Conservation (phyloP, 2,329 filamentous ascomycete species). For the Penicillium occitanis region DNA sequence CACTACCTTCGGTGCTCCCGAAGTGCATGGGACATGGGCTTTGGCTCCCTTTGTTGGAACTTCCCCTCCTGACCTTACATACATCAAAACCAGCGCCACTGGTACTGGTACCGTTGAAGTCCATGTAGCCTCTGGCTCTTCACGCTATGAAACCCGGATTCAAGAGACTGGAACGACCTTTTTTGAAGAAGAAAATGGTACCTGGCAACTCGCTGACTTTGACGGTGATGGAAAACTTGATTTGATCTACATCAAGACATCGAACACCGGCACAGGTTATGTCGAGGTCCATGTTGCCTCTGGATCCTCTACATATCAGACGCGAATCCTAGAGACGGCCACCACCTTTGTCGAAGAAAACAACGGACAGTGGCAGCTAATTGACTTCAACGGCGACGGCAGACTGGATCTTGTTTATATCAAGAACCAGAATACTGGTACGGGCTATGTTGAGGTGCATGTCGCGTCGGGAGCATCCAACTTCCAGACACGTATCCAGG, state of each 20-base stretch:
- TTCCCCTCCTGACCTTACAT: constrained; percentile 17
- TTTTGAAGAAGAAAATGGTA: constrained; percentile 19
- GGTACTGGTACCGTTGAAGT: constrained; percentile 25
- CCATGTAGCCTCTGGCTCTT: constrained; percentile 22
- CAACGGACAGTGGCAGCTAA: constrained; percentile 23
- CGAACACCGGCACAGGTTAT: constrained; percentile 22
- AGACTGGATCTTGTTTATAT: constrained; percentile 24
- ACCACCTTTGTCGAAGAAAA: constrained; percentile 51
- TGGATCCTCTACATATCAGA: constrained; percentile 33
- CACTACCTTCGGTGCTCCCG: not conserved
- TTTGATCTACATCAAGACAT: constrained; percentile 24
- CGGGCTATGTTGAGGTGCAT: constrained; percentile 23
- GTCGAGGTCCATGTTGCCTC: constrained; percentile 24
- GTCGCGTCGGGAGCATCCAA: constrained; percentile 23
- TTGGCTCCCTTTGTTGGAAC: not conserved
- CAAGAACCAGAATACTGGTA: constrained; percentile 23
- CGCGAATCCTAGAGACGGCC: constrained; percentile 64
- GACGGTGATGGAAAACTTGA: constrained; percentile 22
- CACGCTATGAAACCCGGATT: constrained; percentile 52
- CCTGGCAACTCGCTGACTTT: constrained; percentile 22
- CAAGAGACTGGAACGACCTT: constrained; percentile 66
- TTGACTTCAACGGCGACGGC: constrained; percentile 22
- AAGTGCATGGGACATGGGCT: not conserved
- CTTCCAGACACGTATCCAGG: constrained; percentile 22
- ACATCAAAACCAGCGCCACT: constrained; percentile 24